Percentiles rank a stretch among this genome's conserved stretches.
phyloP scores from a whole-genome alignment of 805 yeast genomes.

The Kazachstania psychrophila region DNA sequence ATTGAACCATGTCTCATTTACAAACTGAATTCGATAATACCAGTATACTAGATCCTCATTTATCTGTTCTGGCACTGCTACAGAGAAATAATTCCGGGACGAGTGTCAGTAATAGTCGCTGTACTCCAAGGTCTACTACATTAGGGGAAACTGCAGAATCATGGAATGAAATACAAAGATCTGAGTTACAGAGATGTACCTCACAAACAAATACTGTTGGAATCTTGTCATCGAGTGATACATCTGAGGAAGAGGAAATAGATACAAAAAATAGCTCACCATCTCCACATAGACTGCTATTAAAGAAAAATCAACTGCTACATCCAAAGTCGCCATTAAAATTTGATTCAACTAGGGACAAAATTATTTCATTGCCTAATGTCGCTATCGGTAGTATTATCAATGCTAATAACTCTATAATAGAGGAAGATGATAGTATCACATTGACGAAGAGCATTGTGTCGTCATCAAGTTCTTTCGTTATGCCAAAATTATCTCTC shows the following conservation, averaged over 20 bases:
- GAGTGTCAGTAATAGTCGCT: background rate
- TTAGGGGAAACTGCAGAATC: slow-evolving; percentile 16
- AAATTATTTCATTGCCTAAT: too few relatives aligned
- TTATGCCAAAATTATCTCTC: slow-evolving; percentile 27
- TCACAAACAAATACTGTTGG: slow-evolving; percentile 6
- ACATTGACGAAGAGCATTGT: slow-evolving; percentile 20
- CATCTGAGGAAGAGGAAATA: slow-evolving; percentile 26
- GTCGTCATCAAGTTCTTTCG: slow-evolving; percentile 26
- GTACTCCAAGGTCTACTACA: background rate
- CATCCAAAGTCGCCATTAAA: background rate
- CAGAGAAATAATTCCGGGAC: slow-evolving; percentile 5
- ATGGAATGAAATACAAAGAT: slow-evolving; percentile 24
- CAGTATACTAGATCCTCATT: slow-evolving; percentile 26
- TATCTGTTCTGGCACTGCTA: slow-evolving; percentile 23
- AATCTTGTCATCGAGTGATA: slow-evolving; percentile 21
- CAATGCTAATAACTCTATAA: background rate
- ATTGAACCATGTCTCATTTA: too few relatives aligned
- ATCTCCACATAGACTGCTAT: background rate
- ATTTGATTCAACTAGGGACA: background rate
- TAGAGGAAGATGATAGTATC: slow-evolving; percentile 6
- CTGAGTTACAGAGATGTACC: slow-evolving; percentile 11
- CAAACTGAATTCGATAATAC: too few relatives aligned
- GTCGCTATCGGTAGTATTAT: background rate
- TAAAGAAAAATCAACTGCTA: too few relatives aligned
- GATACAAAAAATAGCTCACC: slow-evolving; percentile 1